phyloP scores from a whole-genome alignment of 2,329 filamentous ascomycete genomes.

The Diatrype stigma region DNA sequence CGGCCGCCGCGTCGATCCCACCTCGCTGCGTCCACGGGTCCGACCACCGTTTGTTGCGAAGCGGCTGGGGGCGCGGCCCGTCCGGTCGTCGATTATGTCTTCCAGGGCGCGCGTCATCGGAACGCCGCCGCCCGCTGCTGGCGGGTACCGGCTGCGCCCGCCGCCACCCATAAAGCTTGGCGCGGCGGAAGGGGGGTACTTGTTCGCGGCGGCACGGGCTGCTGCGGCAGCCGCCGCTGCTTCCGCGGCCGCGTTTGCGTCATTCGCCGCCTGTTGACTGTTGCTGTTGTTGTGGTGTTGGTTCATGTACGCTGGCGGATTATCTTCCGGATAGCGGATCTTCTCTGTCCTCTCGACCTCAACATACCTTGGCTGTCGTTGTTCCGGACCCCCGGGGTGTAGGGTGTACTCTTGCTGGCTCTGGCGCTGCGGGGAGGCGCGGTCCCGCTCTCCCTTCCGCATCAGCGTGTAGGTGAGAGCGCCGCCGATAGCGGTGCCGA shows the following conservation, averaged over 20 bases:
- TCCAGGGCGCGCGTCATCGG: constrained; percentile 26
- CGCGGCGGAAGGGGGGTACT: constrained; percentile 23
- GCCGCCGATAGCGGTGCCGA: constrained; percentile 64
- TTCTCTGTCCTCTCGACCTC: constrained; percentile 36
- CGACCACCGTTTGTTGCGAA: constrained; percentile 27
- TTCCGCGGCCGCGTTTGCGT: too few relatives aligned
- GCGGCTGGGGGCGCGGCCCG: constrained; percentile 37
- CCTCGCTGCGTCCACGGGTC: constrained; percentile 39
- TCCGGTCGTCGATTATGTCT: constrained; percentile 35
- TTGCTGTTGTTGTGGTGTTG: background rate
- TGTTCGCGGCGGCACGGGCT: constrained; percentile 13
- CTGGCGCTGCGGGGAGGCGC: constrained; percentile 32
- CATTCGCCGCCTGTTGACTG: too few relatives aligned
- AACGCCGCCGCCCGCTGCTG: constrained; percentile 21
- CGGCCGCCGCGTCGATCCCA: constrained; percentile 29
- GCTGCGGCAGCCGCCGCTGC: too few relatives aligned
- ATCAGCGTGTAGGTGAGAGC: constrained; percentile 67
- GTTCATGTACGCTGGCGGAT: constrained; percentile 3
- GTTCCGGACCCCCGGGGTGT: constrained; percentile 27
- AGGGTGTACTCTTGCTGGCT: constrained; percentile 39
- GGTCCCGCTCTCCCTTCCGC: constrained; percentile 50
- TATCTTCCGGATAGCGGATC: constrained; percentile 33
- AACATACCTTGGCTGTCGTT: constrained; percentile 31
- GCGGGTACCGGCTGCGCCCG: constrained; percentile 22
- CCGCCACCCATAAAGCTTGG: constrained; percentile 28